Conservation (phyloP, 2,329 filamentous ascomycete species). For the Talaromyces rugulosus region DNA sequence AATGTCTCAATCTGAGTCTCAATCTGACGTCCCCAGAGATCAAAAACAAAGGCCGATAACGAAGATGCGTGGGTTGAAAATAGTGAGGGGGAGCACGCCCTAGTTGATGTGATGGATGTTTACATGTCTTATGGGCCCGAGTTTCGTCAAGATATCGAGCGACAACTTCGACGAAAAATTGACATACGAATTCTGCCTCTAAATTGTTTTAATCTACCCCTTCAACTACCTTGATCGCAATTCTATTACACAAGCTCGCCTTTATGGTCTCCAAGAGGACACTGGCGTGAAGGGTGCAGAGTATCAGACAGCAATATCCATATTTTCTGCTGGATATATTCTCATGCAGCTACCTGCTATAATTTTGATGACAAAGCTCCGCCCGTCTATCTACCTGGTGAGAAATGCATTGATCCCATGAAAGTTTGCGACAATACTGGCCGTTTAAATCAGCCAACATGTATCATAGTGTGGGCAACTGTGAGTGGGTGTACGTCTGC, state of each 20-base stretch:
- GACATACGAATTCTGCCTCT: constrained; percentile 10
- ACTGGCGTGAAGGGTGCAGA: constrained; percentile 2
- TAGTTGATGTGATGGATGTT: too few relatives aligned
- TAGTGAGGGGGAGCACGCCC: too few relatives aligned
- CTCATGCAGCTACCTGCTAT: constrained; percentile 53
- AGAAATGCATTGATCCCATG: too few relatives aligned
- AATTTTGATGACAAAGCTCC: constrained; percentile 49
- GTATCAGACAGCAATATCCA: constrained; percentile 40
- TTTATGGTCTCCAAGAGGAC: constrained; percentile 6
- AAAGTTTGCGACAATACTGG: too few relatives aligned
- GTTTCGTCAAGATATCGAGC: too few relatives aligned
- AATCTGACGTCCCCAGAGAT: too few relatives aligned
- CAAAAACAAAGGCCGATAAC: too few relatives aligned
- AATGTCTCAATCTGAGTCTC: too few relatives aligned
- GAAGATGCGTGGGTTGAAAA: too few relatives aligned
- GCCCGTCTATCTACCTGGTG: constrained; percentile 46
- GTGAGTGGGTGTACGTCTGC: constrained; percentile 20
- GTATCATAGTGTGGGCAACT: constrained; percentile 19
- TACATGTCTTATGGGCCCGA: too few relatives aligned
- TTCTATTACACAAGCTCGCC: constrained; percentile 9
- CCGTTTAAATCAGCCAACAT: constrained; percentile 7
- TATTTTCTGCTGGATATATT: constrained; percentile 52
- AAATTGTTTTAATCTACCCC: constrained; percentile 11
- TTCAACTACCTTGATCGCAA: constrained; percentile 13
- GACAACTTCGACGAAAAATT: not conserved